Evolutionary conservation across 1,139 yeast species (phyloP), one percentile per base, ranked within the genome.

Genomic region (Candida neerlandica): DNA sequence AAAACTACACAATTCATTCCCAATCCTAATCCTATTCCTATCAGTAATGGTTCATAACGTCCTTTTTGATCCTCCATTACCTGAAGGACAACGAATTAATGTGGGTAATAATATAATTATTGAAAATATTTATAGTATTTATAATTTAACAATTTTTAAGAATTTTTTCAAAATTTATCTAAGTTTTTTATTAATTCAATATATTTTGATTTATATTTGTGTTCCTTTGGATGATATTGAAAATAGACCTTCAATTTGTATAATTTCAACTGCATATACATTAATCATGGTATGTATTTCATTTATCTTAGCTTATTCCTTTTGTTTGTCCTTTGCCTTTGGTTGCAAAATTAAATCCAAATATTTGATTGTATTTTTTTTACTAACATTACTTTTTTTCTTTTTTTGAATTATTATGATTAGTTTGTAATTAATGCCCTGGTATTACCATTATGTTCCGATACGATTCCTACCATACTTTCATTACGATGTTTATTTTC

Each of bases 161-260:
- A 48, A 52, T 3, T 59, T 66, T n/a, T 55, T 68, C 45, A 56
- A 63, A 34, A 38, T 59, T 4, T 74, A 71, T 54, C 54, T 73
- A 23, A 59, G 63, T 0, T 58, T 67, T 19, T 62, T 78, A 51
- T 52, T 75, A 32, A 51, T 64, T 1, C 78, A 78, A 54, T 72
- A 78, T 46, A 54, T 75, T 2, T 58, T 69, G 29, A 66, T 73
- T 40, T 79, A 73, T 53, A 60, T 67, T 18, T 67, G 72, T 2
- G 70, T 76, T 33, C 80, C 82, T 1, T 74, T 73, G 52, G 76
- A 77, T 18, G 71, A 67, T 15, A 69, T 79, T 7, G 68, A 65
- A 30, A 69, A 75, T 47, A 59, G 78, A 26, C 82, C 83, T 0
- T 48, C 61, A 1, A 55, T 69, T 1, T 54, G 62, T 3, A 51